A percentile compares a stretch with the other conserved stretches of the same genome.
Conservation (phyloP, 2,329 filamentous ascomycete species). For the Madurella mycetomatis region DNA sequence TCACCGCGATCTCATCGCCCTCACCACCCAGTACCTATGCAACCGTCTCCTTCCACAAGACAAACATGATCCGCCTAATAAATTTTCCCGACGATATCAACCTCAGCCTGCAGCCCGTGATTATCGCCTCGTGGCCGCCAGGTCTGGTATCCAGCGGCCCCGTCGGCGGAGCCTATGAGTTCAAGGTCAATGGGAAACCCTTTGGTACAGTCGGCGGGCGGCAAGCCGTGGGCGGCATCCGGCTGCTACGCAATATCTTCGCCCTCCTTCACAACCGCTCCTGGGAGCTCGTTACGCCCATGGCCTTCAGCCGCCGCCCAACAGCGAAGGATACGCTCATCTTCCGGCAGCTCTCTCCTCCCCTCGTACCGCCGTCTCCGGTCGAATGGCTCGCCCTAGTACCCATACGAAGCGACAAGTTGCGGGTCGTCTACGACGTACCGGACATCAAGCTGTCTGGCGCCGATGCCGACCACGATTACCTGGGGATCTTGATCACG, state of each 20-base stretch:
- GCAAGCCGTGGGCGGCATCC: slow-evolving; percentile 17
- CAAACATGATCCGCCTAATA: slow-evolving; percentile 24
- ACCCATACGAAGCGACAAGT: slow-evolving; percentile 2
- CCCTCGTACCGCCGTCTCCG: neutral
- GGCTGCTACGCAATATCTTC: slow-evolving; percentile 23
- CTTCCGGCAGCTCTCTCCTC: slow-evolving; percentile 8
- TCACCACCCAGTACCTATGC: slow-evolving; percentile 9
- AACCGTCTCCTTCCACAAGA: slow-evolving; percentile 25
- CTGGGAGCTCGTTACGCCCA: slow-evolving; percentile 19
- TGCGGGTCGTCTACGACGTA: slow-evolving; percentile 18
- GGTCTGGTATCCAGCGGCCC: slow-evolving; percentile 20
- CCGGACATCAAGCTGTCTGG: neutral
- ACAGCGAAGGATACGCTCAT: slow-evolving; percentile 23
- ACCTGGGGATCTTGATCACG: slow-evolving; percentile 13
- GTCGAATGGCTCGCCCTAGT: slow-evolving; percentile 21
- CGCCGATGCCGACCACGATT: slow-evolving; percentile 5
- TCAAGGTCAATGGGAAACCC: slow-evolving; percentile 20
- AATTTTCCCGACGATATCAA: slow-evolving; percentile 22
- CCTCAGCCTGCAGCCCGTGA: slow-evolving; percentile 15
- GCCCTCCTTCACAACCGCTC: slow-evolving; percentile 18
- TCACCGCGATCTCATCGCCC: neutral
- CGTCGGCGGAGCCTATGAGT: slow-evolving; percentile 21
- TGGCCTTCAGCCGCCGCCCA: slow-evolving; percentile 15
- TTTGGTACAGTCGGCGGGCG: slow-evolving; percentile 17
- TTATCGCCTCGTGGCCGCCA: slow-evolving; percentile 23